A percentile compares a stretch with the other conserved stretches of the same genome.
These are phyloP conservation scores for Fusarium heterosporum DNA, from an alignment of 2,329 filamentous ascomycete genomes.

Conservation along the genomic window DNA sequence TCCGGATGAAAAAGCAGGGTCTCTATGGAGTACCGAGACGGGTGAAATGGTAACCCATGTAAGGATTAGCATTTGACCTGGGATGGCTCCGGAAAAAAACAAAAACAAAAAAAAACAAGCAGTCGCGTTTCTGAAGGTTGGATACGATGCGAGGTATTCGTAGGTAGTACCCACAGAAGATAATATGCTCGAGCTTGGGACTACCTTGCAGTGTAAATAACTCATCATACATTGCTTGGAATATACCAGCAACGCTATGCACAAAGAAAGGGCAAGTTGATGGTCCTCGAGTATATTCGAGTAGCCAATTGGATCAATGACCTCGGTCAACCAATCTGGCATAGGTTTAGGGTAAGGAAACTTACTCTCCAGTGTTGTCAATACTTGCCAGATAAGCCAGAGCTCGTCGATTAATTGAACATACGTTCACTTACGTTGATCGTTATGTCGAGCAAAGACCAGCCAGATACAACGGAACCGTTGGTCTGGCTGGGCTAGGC, in stretches of 20 bases:
- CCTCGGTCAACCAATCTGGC: constrained; percentile 21
- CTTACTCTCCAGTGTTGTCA: neutral
- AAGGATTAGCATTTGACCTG: constrained; percentile 21
- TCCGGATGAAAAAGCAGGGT: constrained; percentile 27
- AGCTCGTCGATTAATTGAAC: neutral
- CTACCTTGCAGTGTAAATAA: constrained; percentile 6
- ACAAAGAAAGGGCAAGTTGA: neutral
- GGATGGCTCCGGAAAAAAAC: constrained; percentile 28
- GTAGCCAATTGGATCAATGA: neutral
- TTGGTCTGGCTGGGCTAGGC: neutral
- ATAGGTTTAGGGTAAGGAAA: neutral
- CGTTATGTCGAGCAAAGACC: neutral
- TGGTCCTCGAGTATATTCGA: constrained; percentile 1
- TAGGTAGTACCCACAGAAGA: constrained; percentile 40
- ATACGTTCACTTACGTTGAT: constrained; percentile 2
- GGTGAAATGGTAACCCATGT: constrained; percentile 18
- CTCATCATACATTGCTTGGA: neutral
- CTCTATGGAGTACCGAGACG: constrained; percentile 35
- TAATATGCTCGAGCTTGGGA: constrained; percentile 34
- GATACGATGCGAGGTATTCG: too few species aligned
- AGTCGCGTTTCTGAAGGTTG: constrained; percentile 45
- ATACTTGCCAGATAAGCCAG: neutral
- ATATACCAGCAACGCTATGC: neutral
- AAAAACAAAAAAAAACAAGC: constrained; percentile 32
- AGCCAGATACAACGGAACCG: neutral